Conservation (phyloP, 768 basidiomycete species). For the Dentipellis fragilis region DNA sequence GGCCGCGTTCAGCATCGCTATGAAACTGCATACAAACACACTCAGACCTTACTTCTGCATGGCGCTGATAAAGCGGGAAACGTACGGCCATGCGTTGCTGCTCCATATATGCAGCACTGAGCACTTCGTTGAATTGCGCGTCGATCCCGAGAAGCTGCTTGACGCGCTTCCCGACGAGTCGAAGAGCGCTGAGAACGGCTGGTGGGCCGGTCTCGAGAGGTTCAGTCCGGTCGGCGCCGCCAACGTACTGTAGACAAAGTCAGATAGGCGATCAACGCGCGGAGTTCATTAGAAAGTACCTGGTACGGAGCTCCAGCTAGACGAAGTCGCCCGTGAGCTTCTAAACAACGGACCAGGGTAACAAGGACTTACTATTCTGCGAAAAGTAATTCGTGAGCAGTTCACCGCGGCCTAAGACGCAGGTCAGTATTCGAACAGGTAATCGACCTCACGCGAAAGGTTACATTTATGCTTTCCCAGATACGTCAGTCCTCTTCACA, state of each 20-base stretch:
- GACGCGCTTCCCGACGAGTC: slow-evolving; percentile 49
- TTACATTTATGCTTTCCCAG: slow-evolving; percentile 64
- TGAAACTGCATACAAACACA: slow-evolving; percentile 44
- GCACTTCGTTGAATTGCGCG: slow-evolving; percentile 62
- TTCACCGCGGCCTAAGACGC: slow-evolving; percentile 47
- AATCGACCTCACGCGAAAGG: background rate
- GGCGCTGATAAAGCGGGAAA: slow-evolving; percentile 12
- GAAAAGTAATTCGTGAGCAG: slow-evolving; percentile 78
- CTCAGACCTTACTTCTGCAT: background rate
- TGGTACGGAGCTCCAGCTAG: slow-evolving; percentile 76
- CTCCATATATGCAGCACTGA: slow-evolving; percentile 80
- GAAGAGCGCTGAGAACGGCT: slow-evolving; percentile 48
- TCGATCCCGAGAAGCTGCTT: slow-evolving; percentile 29
- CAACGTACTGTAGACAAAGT: slow-evolving; percentile 49
- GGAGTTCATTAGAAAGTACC: slow-evolving; percentile 25
- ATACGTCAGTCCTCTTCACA: background rate
- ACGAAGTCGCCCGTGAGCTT: slow-evolving; percentile 1
- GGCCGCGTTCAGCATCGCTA: slow-evolving; percentile 64
- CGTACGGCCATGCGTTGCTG: slow-evolving; percentile 73
- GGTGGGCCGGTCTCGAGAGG: slow-evolving; percentile 48
- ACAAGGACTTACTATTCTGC: slow-evolving; percentile 54
- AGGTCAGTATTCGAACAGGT: background rate
- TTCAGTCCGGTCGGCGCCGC: slow-evolving; percentile 63
- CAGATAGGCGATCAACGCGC: background rate
- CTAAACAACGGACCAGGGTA: background rate